Evolutionary conservation across 2,329 filamentous ascomycete species (phyloP), one percentile per base, ranked within the genome.

Genomic region (Cercospora sp.): DNA sequence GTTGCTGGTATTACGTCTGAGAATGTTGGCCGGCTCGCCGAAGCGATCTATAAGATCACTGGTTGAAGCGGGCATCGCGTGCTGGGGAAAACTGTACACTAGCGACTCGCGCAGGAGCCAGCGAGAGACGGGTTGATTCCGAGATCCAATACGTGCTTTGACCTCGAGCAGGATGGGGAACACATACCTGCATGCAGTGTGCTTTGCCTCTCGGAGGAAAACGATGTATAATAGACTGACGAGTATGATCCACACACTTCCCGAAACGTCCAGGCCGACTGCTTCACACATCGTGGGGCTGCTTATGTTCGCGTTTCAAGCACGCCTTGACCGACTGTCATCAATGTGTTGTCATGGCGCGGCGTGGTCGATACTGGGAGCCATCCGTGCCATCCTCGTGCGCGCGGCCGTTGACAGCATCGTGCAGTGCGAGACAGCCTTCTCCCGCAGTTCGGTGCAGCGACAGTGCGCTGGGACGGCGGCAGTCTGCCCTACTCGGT

Each of bases 1-100:
- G 91, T 95, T 64, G 92, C 92, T 57, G 92, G 92, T 75, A 94
- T 95, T 81, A 95, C 91, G 62, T 87, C 82, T 73, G 90, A 85
- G 75, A 94, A 94, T 77, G 91, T 94, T 68, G 89, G 89, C 76
- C 89, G 91, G 72, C 87, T 95, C 70, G 92, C 92, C 69, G 89
- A 94, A 85, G 86, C 90, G 78, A 94, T 95, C 81, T 93, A 88
- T 86, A 91, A 92, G 83, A 87, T 95, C 79, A 93, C 90, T 58
- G 53, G 53, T 31, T 58, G 26, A 58, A 28, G 20, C 13, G 23
- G 26, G 13, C 53, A 18, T 58, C 12, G 53, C 53, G 26, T 30
- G 30, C n/a, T 18, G 53, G 53, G 13, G 16, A 31, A n/a, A 23
- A 18, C 28, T 58, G 53, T 58, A 58, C 53, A 58, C 53, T 58